These are phyloP conservation scores for Cercophora newfieldiana DNA, from an alignment of 495 filamentous ascomycete species.

Conservation along the genomic window DNA sequence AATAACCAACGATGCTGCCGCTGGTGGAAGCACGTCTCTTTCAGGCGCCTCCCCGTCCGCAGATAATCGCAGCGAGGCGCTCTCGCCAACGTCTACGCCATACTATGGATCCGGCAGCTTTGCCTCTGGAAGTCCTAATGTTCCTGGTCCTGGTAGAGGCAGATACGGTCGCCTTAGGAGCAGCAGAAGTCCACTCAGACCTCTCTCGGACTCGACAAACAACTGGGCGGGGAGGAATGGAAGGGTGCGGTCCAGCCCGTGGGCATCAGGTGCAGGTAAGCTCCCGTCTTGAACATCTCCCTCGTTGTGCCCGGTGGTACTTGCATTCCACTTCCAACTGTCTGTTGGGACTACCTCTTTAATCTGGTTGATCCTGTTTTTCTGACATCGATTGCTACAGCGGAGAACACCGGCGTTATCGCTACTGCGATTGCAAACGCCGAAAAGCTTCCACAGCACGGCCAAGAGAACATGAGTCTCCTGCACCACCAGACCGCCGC, in stretches of 20 bases:
- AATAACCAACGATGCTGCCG: slow-evolving; percentile 45
- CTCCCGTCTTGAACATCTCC: slow-evolving; percentile 1
- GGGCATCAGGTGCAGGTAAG: slow-evolving; percentile 46
- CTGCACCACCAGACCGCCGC: slow-evolving; percentile 66
- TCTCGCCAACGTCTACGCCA: slow-evolving; percentile 34
- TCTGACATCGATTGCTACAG: slow-evolving; percentile 17
- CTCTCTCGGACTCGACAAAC: slow-evolving; percentile 52
- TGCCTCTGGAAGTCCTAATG: slow-evolving; percentile 57
- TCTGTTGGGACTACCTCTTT: slow-evolving; percentile 6
- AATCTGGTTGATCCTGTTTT: too few species aligned
- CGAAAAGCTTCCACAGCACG: slow-evolving; percentile 63
- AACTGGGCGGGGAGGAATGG: slow-evolving; percentile 51
- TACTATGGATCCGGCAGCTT: slow-evolving; percentile 39
- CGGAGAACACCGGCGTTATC: slow-evolving; percentile 74
- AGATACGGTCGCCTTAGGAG: slow-evolving; percentile 67
- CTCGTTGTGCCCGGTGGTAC: neutral
- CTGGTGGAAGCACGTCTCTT: slow-evolving; percentile 24
- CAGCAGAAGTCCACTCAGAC: slow-evolving; percentile 66
- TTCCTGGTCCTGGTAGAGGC: slow-evolving; percentile 78
- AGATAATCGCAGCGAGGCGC: slow-evolving; percentile 39
- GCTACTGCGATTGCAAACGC: slow-evolving; percentile 86
- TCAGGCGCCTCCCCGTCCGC: slow-evolving; percentile 26
- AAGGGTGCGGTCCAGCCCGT: slow-evolving; percentile 47
- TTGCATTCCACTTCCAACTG: neutral
- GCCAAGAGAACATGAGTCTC: slow-evolving; percentile 73